Conservation (phyloP, 345 rosid species). For the Pistacia integerrima region DNA sequence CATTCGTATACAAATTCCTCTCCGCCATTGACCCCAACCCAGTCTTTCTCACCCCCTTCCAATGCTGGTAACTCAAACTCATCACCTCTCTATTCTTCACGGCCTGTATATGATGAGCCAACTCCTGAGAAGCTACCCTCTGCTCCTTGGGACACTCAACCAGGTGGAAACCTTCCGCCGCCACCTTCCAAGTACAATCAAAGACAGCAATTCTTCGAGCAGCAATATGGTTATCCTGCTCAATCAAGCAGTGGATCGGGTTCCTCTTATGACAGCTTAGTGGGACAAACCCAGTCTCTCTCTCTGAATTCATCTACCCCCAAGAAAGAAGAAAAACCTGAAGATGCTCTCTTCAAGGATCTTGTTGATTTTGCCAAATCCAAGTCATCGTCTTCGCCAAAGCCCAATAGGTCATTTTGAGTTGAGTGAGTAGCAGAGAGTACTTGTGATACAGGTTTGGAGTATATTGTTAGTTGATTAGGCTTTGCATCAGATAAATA, state of each 20-base stretch:
- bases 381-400: constrained; percentile 68
- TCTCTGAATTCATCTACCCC: constrained; percentile 59
- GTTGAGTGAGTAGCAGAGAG: constrained; percentile 27
- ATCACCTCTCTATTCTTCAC: constrained; percentile 35
- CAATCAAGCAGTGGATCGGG: constrained; percentile 53
- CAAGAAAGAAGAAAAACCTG: constrained; percentile 64
- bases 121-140: constrained; percentile 60
- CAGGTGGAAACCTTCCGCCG: constrained; percentile 55
- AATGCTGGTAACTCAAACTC: constrained; percentile 24
- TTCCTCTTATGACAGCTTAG: constrained; percentile 58
- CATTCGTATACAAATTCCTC: constrained; percentile 39
- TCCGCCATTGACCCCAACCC: constrained; percentile 39
- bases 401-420: constrained; percentile 68
- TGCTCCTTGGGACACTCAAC: constrained; percentile 72
- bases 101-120: constrained; percentile 62
- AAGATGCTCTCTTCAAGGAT: constrained; percentile 90
- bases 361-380: constrained; percentile 85
- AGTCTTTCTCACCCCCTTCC: constrained; percentile 25
- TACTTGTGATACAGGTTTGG: constrained; percentile 35
- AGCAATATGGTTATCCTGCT: constrained; percentile 28
- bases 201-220: constrained; percentile 70
- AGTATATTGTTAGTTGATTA: constrained; percentile 21
- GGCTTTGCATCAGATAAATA: constrained; percentile 30
- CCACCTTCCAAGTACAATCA: constrained; percentile 73
- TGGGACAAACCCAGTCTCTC: constrained; percentile 63